phyloP scores from a whole-genome alignment of 2,329 filamentous ascomycete species.

The Pseudogymnoascus sp. region DNA sequence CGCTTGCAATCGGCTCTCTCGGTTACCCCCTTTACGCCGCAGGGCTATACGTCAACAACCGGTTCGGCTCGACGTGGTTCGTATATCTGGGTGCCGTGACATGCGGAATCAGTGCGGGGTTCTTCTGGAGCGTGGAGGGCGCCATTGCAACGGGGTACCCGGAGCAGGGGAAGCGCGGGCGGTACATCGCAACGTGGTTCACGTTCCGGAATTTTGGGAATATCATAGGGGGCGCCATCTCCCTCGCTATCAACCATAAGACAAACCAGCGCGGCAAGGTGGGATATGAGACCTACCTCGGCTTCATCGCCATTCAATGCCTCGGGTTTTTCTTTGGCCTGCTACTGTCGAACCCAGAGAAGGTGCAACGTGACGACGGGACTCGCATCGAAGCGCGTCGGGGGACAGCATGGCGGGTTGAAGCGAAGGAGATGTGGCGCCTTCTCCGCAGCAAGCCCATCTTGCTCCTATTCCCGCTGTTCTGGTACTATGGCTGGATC shows the following conservation, averaged over 20 bases:
- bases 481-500: slow-evolving; percentile 29
- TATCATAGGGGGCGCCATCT: slow-evolving; percentile 42
- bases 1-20: slow-evolving; percentile 34
- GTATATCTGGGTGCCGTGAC: slow-evolving; percentile 31
- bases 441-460: slow-evolving; percentile 28
- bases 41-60: slow-evolving; percentile 32
- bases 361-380: slow-evolving; percentile 36
- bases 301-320: slow-evolving; percentile 39
- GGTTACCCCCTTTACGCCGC: slow-evolving; percentile 34
- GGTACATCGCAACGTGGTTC: slow-evolving; percentile 30
- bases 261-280: slow-evolving; percentile 31
- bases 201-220: slow-evolving; percentile 33
- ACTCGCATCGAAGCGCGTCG: slow-evolving; percentile 27
- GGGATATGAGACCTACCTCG: slow-evolving; percentile 33
- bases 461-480: slow-evolving; percentile 30
- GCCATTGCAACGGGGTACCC: slow-evolving; percentile 35
- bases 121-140: slow-evolving; percentile 35
- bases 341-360: slow-evolving; percentile 36
- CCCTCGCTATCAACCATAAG: slow-evolving; percentile 37
- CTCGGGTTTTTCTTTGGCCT: slow-evolving; percentile 35
- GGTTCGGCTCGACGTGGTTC: slow-evolving; percentile 31
- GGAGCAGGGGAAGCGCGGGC: slow-evolving; percentile 19
- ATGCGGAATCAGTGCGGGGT: slow-evolving; percentile 32
- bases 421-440: slow-evolving; percentile 31
- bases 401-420: slow-evolving; percentile 25